Percentiles rank a stretch among this genome's conserved stretches.
These are phyloP conservation scores for Penicillium bialowiezense DNA, from an alignment of 495 filamentous ascomycete species.

Conservation along the genomic window DNA sequence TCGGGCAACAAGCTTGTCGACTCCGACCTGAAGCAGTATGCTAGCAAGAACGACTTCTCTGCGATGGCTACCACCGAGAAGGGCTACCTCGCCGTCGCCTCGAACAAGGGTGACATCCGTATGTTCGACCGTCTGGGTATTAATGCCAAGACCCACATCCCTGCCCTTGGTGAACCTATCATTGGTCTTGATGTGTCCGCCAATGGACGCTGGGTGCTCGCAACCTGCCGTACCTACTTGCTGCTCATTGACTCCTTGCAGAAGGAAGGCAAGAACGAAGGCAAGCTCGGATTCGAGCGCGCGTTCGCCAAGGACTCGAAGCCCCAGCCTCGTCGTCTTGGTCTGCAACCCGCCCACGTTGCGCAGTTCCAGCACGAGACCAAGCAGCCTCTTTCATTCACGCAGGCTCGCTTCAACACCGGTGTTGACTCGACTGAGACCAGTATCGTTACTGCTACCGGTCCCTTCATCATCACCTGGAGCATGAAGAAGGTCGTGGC, in stretches of 20 bases:
- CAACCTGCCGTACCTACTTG: slow-evolving; percentile 91
- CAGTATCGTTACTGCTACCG: slow-evolving; percentile 94
- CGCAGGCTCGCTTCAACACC: slow-evolving; percentile 89
- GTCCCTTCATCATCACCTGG: slow-evolving; percentile 97
- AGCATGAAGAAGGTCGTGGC: slow-evolving; percentile 80
- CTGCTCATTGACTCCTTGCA: slow-evolving; percentile 90
- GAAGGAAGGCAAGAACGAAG: slow-evolving; percentile 91
- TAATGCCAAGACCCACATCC: slow-evolving; percentile 95
- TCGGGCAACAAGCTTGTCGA: slow-evolving; percentile 91
- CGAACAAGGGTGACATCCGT: slow-evolving; percentile 95
- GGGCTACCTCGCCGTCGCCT: slow-evolving; percentile 93
- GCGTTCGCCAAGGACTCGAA: slow-evolving; percentile 89
- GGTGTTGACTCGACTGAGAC: slow-evolving; percentile 77
- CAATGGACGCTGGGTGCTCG: slow-evolving; percentile 92
- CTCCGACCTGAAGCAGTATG: slow-evolving; percentile 89
- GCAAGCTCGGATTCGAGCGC: slow-evolving; percentile 95
- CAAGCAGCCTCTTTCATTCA: slow-evolving; percentile 79
- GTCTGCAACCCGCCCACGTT: slow-evolving; percentile 81
- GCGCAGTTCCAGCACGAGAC: slow-evolving; percentile 98
- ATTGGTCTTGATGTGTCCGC: slow-evolving; percentile 92
- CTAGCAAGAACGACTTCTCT: slow-evolving; percentile 94
- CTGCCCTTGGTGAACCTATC: slow-evolving; percentile 91
- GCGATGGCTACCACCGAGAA: slow-evolving; percentile 91
- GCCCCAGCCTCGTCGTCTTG: slow-evolving; percentile 88
- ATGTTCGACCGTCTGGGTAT: slow-evolving; percentile 95